These are phyloP conservation scores for Pestalotiopsis sp. DNA, from an alignment of 2,329 filamentous ascomycete genomes.

Conservation along the genomic window DNA sequence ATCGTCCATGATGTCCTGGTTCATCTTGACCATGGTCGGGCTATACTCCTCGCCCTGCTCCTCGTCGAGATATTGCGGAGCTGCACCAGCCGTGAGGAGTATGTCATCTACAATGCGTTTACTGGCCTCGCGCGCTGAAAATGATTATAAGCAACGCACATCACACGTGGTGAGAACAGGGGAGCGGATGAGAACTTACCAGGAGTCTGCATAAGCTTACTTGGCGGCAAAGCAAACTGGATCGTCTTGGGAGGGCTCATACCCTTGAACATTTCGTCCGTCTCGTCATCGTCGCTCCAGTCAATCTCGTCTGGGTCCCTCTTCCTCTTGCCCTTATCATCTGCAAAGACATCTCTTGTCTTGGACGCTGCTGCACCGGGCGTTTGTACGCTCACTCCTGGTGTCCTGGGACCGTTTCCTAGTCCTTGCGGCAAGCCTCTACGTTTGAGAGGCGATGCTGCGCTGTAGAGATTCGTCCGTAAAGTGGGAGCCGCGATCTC, in stretches of 20 bases:
- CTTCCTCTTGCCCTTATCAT: slow-evolving; percentile 28
- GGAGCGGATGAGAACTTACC: slow-evolving; percentile 46
- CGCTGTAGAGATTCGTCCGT: slow-evolving; percentile 76
- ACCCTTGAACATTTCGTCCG: slow-evolving; percentile 61
- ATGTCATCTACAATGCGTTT: slow-evolving; percentile 80
- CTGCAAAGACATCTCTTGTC: slow-evolving; percentile 49
- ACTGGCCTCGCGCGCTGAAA: slow-evolving; percentile 73
- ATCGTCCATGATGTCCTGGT: slow-evolving; percentile 60
- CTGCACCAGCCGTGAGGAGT: slow-evolving; percentile 71
- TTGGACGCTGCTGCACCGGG: slow-evolving; percentile 56
- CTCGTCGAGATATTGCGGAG: slow-evolving; percentile 45
- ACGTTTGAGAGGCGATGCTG: slow-evolving; percentile 63
- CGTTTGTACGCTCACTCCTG: slow-evolving; percentile 84
- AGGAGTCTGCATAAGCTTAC: slow-evolving; percentile 77
- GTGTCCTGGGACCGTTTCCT: slow-evolving; percentile 61
- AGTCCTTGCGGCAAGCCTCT: slow-evolving; percentile 38
- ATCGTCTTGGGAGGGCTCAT: slow-evolving; percentile 94
- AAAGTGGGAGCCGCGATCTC: slow-evolving; percentile 80
- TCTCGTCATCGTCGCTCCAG: slow-evolving; percentile 70
- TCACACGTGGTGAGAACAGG: neutral
- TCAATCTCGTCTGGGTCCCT: slow-evolving; percentile 53
- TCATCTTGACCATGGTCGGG: slow-evolving; percentile 66
- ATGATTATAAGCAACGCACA: slow-evolving; percentile 15
- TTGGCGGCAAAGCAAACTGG: slow-evolving; percentile 78
- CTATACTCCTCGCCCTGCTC: slow-evolving; percentile 51